phyloP scores from a whole-genome alignment of 306 rosid species.

The Vigna reflexopilosa region DNA sequence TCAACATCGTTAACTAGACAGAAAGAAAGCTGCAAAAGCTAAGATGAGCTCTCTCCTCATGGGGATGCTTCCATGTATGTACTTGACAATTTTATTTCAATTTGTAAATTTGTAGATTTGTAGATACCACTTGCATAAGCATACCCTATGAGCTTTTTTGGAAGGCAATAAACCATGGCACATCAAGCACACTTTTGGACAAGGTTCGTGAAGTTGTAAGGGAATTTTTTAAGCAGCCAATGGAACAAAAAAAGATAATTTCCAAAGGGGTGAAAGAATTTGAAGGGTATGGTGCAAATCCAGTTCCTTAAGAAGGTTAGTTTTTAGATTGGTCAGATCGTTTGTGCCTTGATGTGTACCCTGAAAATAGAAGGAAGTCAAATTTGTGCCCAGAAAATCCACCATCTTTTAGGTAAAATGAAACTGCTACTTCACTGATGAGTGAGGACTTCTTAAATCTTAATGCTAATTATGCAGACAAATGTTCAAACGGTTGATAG shows the following conservation, averaged over 20 bases:
- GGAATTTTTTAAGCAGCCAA: constrained; percentile 50
- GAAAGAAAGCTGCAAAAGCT: constrained; percentile 45
- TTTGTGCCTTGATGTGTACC: constrained; percentile 45
- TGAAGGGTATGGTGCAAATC: constrained; percentile 56
- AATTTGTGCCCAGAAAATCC: constrained; percentile 50
- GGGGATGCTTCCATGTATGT: constrained; percentile 56
- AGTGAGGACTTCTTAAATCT: too few relatives aligned
- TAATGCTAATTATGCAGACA: background rate
- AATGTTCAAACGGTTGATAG: background rate
- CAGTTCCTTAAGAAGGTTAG: constrained; percentile 49
- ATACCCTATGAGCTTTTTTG: background rate
- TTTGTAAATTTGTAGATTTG: too few relatives aligned
- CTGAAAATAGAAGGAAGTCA: constrained; percentile 38
- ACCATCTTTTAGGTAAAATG: constrained; percentile 47
- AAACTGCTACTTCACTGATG: background rate
- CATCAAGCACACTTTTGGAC: constrained; percentile 40
- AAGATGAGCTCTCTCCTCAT: constrained; percentile 43
- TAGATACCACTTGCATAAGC: background rate
- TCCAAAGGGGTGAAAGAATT: constrained; percentile 41
- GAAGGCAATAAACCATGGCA: constrained; percentile 57
- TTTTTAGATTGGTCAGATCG: constrained; percentile 55
- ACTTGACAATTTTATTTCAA: too few relatives aligned
- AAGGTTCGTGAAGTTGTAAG: constrained; percentile 45
- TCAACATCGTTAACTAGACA: background rate
- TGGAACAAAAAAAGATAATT: constrained; percentile 45